phyloP scores from a whole-genome alignment of 768 basidiomycete species.

The Trametes villosa region DNA sequence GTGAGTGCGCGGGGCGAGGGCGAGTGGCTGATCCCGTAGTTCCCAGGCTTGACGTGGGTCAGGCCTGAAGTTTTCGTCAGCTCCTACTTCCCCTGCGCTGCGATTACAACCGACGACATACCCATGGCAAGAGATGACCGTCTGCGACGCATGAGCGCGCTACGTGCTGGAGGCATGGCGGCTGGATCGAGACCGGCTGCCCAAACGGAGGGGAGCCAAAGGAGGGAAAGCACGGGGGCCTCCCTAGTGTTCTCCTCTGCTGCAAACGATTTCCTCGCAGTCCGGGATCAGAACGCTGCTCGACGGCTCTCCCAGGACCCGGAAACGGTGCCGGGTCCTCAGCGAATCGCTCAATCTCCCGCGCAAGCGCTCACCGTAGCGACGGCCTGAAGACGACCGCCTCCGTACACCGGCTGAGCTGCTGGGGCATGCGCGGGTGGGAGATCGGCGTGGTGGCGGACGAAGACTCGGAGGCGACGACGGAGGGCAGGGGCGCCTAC shows the following conservation, averaged over 20 bases:
- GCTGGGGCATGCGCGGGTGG: too few species aligned
- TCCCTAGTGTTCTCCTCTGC: constrained; percentile 25
- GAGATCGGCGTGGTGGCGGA: too few species aligned
- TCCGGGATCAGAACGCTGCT: constrained; percentile 18
- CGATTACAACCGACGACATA: constrained; percentile 25
- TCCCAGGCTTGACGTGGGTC: constrained; percentile 54
- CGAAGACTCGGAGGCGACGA: too few species aligned
- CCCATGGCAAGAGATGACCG: constrained; percentile 45
- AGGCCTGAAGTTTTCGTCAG: constrained; percentile 29
- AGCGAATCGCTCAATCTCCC: background rate
- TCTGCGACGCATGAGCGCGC: constrained; percentile 41
- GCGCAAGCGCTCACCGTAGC: constrained; percentile 1
- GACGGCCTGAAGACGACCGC: constrained; percentile 26
- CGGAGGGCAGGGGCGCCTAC: too few species aligned
- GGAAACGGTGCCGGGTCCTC: background rate
- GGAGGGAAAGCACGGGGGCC: constrained; percentile 19
- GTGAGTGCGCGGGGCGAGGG: constrained; percentile 53
- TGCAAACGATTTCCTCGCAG: constrained; percentile 16
- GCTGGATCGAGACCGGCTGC: constrained; percentile 20
- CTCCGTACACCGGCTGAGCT: background rate
- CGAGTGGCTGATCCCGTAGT: constrained; percentile 51
- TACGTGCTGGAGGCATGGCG: constrained; percentile 43
- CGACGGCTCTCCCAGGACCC: constrained; percentile 14
- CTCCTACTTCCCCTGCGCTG: background rate
- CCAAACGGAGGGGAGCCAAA: constrained; percentile 20